phyloP scores from a whole-genome alignment of 306 rosid genomes.

The Ochetophila trinervis region DNA sequence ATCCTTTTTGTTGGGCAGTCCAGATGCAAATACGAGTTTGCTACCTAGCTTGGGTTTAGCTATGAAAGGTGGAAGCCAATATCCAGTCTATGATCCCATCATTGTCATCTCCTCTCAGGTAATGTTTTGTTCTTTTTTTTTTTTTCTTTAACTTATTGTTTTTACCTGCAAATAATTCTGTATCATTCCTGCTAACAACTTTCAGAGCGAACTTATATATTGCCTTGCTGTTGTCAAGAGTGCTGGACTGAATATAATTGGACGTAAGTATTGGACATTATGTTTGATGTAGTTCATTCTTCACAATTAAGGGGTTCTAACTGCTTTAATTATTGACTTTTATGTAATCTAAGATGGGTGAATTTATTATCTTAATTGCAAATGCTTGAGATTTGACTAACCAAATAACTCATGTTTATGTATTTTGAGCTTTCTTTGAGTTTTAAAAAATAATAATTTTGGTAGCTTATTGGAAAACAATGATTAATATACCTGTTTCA shows the following conservation, averaged over 20 bases:
- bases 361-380: no score
- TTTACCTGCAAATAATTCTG: conserved; percentile 21
- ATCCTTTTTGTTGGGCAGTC: conserved; percentile 45
- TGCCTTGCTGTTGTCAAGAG: conserved; percentile 90
- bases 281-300: conserved; percentile 5
- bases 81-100: conserved; percentile 68
- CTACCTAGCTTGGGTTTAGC: conserved; percentile 69
- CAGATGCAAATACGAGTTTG: conserved; percentile 65
- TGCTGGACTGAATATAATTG: conserved; percentile 66
- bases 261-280: conserved; percentile 64
- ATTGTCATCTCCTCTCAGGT: conserved; percentile 77
- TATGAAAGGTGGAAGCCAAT: conserved; percentile 80
- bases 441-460: no score
- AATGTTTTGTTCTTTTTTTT: conserved; percentile 9
- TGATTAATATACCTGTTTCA: conserved; percentile 7
- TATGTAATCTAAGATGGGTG: neutral
- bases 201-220: conserved; percentile 75
- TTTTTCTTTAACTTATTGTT: conserved; percentile 13
- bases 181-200: conserved; percentile 20
- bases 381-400: no score
- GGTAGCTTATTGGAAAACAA: neutral
- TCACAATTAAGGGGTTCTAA: conserved; percentile 6
- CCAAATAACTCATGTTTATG: no score
- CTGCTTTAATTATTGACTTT: conserved; percentile 6
- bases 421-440: no score